Percentiles rank a stretch among this genome's conserved stretches.
Conservation (phyloP, 345 rosid species). For the Zanthoxylum bungeanum region DNA sequence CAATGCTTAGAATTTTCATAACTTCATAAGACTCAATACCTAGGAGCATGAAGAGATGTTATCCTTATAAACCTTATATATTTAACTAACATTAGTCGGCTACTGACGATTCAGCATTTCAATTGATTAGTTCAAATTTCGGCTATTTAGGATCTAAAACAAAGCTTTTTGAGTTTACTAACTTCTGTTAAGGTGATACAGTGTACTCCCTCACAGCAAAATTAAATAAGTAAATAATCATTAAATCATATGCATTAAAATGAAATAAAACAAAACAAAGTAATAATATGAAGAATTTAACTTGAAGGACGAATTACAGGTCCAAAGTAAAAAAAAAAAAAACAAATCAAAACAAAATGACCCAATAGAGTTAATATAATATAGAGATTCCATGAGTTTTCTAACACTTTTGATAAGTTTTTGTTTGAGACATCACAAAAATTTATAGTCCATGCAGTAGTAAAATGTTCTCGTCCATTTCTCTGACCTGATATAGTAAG, state of each 20-base stretch:
- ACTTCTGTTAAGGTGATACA: background rate
- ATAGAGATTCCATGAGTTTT: background rate
- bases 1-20: background rate
- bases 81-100: background rate
- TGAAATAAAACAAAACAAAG: background rate
- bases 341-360: too few relatives aligned
- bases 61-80: background rate
- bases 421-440: background rate
- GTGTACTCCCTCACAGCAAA: background rate
- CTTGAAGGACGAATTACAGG: background rate
- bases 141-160: background rate
- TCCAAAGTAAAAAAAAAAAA: background rate
- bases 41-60: background rate
- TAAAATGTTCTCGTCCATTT: conserved; percentile 13
- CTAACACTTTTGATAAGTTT: background rate
- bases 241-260: background rate
- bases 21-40: background rate
- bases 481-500: conserved; percentile 80
- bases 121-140: background rate
- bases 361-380: background rate
- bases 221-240: background rate
- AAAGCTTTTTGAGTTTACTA: background rate
- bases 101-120: background rate
- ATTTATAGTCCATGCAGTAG: background rate
- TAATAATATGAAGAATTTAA: background rate